Evolutionary conservation across 208 protist genomes (phyloP), one percentile per base, ranked within the genome.

Genomic region (Trypanosoma melophagium): DNA sequence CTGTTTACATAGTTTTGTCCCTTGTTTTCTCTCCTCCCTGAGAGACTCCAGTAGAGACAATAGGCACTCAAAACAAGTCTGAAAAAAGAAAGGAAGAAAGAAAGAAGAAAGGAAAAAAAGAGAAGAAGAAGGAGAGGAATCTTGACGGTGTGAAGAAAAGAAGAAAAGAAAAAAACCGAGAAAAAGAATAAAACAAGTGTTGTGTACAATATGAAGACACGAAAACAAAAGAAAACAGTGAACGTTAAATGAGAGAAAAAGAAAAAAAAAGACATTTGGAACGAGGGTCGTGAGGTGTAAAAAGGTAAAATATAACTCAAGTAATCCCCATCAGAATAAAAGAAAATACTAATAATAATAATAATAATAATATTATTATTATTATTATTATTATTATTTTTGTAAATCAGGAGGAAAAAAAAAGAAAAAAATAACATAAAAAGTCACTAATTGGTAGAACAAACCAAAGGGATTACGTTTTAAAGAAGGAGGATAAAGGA

Each of bases 401-500:
- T 35, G 28, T 35, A 5, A 35, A 35, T 1, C 28, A 5, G 28
- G 5, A 35, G 28, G 28, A 5, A 40, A 31, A 35, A 35, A 35
- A 51, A 51, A 51, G 7, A 51, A 51, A 51, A 17, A 51, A 51
- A 51, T 13, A 56, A 28, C n/a, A n/a, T n/a, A n/a, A n/a, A n/a
- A n/a, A n/a, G n/a, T n/a, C n/a, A n/a, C n/a, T n/a, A n/a, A n/a
- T n/a, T n/a, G n/a, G n/a, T n/a, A n/a, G n/a, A 59, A 59, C 54
- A 24, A 41, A 41, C 13, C 22, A 59, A 59, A 59, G n/a, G n/a
- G n/a, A n/a, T n/a, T n/a, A n/a, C n/a, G n/a, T n/a, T 22, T 22
- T 31, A 60, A 60, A 60, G 35, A 47, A 60, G 47, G 38, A 57
- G n/a, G 28, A 40, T 10, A 58, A 58, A 25, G 53, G 28, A 31